A percentile compares a stretch with the other conserved stretches of the same genome.
These are phyloP conservation scores for Gnomoniopsis sp. DNA, from an alignment of 2,329 filamentous ascomycete genomes.

Conservation along the genomic window DNA sequence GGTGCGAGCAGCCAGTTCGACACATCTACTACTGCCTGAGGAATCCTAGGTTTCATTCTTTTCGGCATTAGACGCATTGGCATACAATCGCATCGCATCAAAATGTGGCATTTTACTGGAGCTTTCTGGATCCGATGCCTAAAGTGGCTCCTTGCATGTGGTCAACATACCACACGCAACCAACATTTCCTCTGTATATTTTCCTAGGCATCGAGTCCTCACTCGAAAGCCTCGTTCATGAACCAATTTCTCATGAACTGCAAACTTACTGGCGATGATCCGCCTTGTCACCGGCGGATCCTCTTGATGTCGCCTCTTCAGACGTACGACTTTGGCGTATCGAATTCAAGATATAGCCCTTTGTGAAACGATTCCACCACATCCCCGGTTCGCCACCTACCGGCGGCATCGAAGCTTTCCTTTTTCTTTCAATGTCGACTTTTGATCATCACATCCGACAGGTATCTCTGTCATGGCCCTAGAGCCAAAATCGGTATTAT, in stretches of 20 bases:
- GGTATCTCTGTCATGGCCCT: conserved; percentile 1
- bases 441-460: background rate
- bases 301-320: background rate
- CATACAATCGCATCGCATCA: conserved; percentile 25
- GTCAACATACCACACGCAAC: conserved; percentile 7
- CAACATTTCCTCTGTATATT: conserved; percentile 8
- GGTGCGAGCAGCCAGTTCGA: background rate
- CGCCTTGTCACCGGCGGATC: conserved; percentile 5
- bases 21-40: conserved; percentile 13
- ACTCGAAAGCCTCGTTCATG: conserved; percentile 1
- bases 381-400: conserved; percentile 15
- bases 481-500: background rate
- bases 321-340: conserved; percentile 4
- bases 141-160: conserved; percentile 16
- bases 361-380: conserved; percentile 2
- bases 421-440: conserved; percentile 3
- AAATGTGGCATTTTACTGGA: conserved; percentile 22
- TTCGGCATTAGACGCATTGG: conserved; percentile 27
- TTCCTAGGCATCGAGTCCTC: conserved; percentile 1
- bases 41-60: conserved; percentile 19
- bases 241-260: background rate
- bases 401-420: conserved; percentile 4
- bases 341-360: background rate
- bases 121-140: conserved; percentile 24
- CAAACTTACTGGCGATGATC: conserved; percentile 1